phyloP scores from a whole-genome alignment of 139 green algal species.

The Picochlorum sp. region DNA sequence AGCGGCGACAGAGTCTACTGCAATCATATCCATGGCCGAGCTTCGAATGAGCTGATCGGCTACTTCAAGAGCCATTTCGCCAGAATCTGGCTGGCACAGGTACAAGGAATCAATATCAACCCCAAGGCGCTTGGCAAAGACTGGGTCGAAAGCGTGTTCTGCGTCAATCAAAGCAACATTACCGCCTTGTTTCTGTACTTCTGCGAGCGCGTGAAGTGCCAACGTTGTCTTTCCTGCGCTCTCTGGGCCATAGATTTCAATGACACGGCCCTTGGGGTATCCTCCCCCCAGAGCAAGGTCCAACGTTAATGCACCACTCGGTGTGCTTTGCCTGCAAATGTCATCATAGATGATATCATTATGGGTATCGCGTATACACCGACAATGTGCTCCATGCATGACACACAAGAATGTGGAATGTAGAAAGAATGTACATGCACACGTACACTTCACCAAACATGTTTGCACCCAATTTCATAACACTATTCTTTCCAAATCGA shows the following conservation, averaged over 20 bases:
- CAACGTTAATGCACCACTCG: slow-evolving; percentile 72
- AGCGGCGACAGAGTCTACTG: slow-evolving; percentile 87
- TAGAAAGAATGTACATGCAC: too few relatives aligned
- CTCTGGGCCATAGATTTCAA: slow-evolving; percentile 92
- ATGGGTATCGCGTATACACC: too few relatives aligned
- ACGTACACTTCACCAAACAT: slow-evolving; percentile 24
- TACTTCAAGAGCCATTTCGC: slow-evolving; percentile 77
- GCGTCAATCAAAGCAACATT: slow-evolving; percentile 79
- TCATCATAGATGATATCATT: too few relatives aligned
- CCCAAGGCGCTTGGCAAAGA: slow-evolving; percentile 62
- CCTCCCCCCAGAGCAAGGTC: slow-evolving; percentile 78
- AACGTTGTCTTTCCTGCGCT: slow-evolving; percentile 91
- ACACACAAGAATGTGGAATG: too few relatives aligned
- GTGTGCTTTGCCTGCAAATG: slow-evolving; percentile 31
- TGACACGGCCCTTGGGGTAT: slow-evolving; percentile 72
- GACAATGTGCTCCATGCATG: not conserved
- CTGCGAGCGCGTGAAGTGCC: slow-evolving; percentile 87
- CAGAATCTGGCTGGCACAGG: slow-evolving; percentile 67
- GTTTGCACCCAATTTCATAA: slow-evolving; percentile 53
- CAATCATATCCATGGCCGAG: slow-evolving; percentile 71
- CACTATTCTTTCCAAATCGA: slow-evolving; percentile 51
- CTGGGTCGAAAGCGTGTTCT: slow-evolving; percentile 89
- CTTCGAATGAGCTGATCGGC: slow-evolving; percentile 70
- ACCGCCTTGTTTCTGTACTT: slow-evolving; percentile 59
- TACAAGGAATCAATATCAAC: slow-evolving; percentile 60